A percentile compares a stretch with the other conserved stretches of the same genome.
Evolutionary conservation across 2,329 filamentous ascomycete genomes (phyloP).

Genomic region (Daldinia eschscholtzii): DNA sequence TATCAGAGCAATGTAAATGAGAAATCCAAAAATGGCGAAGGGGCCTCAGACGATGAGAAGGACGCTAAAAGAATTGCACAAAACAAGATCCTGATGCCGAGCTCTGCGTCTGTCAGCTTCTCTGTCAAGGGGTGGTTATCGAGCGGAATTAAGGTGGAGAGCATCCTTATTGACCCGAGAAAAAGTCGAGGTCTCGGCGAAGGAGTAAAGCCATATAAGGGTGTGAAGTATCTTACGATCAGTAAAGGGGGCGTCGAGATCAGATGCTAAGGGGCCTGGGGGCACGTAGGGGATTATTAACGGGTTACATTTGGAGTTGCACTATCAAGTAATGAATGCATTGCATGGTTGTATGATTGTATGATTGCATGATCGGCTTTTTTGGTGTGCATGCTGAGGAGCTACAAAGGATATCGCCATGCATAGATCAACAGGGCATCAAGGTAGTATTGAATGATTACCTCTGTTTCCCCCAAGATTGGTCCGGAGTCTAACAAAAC

Average conservation of each 20-base stretch:
- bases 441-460: slow-evolving; percentile 20
- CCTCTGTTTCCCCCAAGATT: background rate
- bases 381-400: slow-evolving; percentile 15
- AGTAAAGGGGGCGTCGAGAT: slow-evolving; percentile 75
- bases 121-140: slow-evolving; percentile 77
- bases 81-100: slow-evolving; percentile 84
- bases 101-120: slow-evolving; percentile 79
- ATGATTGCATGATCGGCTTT: slow-evolving; percentile 40
- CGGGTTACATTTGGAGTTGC: slow-evolving; percentile 36
- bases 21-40: slow-evolving; percentile 52
- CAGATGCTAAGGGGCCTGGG: slow-evolving; percentile 60
- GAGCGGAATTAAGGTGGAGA: slow-evolving; percentile 76
- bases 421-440: slow-evolving; percentile 30
- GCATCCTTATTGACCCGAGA: slow-evolving; percentile 77
- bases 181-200: slow-evolving; percentile 89
- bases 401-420: slow-evolving; percentile 20
- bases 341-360: slow-evolving; percentile 24
- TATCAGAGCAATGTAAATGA: slow-evolving; percentile 63
- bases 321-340: slow-evolving; percentile 24
- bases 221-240: slow-evolving; percentile 93
- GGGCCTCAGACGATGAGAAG: slow-evolving; percentile 57
- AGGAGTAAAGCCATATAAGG: slow-evolving; percentile 94
- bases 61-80: slow-evolving; percentile 72
- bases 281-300: slow-evolving; percentile 10
- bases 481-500: background rate